Conservation (phyloP, 179 eudicot genomes). For the Kewa caespitosa region DNA sequence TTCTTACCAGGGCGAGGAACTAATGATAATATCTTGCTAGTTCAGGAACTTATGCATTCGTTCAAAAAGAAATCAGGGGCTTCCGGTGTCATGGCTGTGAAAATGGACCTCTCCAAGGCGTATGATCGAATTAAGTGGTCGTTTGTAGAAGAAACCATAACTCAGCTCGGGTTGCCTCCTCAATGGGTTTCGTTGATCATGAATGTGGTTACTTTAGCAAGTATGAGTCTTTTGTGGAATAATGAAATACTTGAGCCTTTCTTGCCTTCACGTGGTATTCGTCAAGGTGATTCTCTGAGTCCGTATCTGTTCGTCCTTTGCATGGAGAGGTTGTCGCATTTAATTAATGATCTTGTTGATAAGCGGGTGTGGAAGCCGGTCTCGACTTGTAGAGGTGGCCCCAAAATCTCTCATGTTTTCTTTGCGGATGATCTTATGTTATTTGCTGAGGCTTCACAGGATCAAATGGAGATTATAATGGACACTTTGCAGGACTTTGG, state of each 20-base stretch:
- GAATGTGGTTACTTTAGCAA: background rate
- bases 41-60: no score
- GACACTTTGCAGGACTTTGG: background rate
- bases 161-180: background rate
- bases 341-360: background rate
- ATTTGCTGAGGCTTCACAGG: background rate
- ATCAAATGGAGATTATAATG: background rate
- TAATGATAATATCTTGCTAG: no score
- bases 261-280: background rate
- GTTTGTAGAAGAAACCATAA: no score
- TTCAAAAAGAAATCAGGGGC: background rate
- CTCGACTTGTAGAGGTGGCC: background rate
- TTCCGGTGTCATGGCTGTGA: background rate
- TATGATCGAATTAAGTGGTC: background rate
- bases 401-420: background rate
- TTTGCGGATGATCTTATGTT: background rate
- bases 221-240: background rate
- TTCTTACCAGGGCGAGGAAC: no score
- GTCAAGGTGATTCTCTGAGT: background rate
- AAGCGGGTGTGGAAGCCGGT: background rate
- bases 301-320: slow-evolving; percentile 5
- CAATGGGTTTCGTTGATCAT: background rate
- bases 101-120: background rate
- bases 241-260: background rate
- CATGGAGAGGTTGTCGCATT: background rate